Conservation (phyloP, 164 flowering plant genomes). For the Nymphaea thermarum region DNA sequence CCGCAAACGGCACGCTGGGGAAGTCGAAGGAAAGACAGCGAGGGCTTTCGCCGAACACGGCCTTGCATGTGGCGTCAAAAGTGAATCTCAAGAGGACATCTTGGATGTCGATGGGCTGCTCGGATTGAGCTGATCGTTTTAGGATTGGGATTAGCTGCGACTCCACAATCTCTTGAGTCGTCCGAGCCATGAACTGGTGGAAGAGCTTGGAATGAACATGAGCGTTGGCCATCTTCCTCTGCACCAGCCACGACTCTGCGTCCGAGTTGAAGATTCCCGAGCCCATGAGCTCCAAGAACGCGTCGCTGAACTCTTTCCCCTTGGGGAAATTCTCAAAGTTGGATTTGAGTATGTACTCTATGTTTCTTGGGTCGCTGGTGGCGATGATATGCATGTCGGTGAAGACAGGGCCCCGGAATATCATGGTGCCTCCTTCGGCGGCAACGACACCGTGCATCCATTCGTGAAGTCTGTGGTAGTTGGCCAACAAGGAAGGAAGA, state of each 20-base stretch:
- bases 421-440: not conserved
- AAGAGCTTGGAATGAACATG: not conserved
- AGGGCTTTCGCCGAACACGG: constrained; percentile 25
- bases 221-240: constrained; percentile 4
- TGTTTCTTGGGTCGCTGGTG: constrained; percentile 7
- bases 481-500: constrained; percentile 3
- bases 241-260: constrained; percentile 1
- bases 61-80: constrained; percentile 20
- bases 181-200: not conserved
- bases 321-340: constrained; percentile 7
- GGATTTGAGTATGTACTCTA: constrained; percentile 6
- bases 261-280: constrained; percentile 5
- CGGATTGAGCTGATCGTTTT: not conserved
- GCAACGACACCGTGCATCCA: not conserved
- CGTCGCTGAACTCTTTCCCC: not conserved
- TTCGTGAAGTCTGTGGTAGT: not conserved
- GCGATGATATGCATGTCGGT: not conserved
- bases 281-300: constrained; percentile 3
- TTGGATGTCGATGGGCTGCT: constrained; percentile 5
- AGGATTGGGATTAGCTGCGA: constrained; percentile 3
- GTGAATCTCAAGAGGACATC: constrained; percentile 11
- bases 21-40: constrained; percentile 15
- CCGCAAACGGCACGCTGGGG: constrained; percentile 12
- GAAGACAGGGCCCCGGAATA: not conserved
- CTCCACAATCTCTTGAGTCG: constrained; percentile 1